Evolutionary conservation across 768 basidiomycete species (phyloP), one percentile per base, ranked within the genome.

Genomic region (Hortiboletus flavorubellus): DNA sequence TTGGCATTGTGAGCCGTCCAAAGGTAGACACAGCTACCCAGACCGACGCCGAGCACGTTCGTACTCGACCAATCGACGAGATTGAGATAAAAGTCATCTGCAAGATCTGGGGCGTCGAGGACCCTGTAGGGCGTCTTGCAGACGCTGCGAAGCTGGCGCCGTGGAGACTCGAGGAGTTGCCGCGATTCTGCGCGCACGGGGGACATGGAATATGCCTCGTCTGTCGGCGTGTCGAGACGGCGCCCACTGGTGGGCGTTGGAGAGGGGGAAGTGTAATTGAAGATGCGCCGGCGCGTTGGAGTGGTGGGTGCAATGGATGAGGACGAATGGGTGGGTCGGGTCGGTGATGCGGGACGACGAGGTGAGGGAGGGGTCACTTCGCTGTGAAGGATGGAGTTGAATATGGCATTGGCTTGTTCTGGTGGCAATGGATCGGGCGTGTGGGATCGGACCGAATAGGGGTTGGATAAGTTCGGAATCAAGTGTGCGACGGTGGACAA

Each of bases 71-170:
- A 98, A 59, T 98, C 95, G 23, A 98, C 94, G 11, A 98, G 80
- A 66, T 98, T 98, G 59, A 99, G 87, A 66, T 99, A 98, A 72
- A 98, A 99, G 70, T 99, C 96, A 68, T 98, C 96, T 30, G 93
- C 93, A 12, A 99, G 83, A 52, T 98, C 95, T 0, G 96, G 97
- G 8, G 96, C 96, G 68, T 99, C 96, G 34, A 98, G 81, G 1
- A 98, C 96, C 54, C 97, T 85, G 75, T 96, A 98, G 2, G 96
- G 96, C 0, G 95, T 97, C 71, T 96, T 94, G 75, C 88, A 88
- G 2, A 98, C 89, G 54, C 78, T 86, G 42, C 96, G 83, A 8
- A 91, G 81, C 54, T 86, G 80, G 47, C 91, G 84, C 30, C 91
- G 80, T 0, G 95, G 93, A 51, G 87, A 90, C 59, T 94, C 84